Conservation (phyloP, 345 rosid species). For the Salix suchowensis region DNA sequence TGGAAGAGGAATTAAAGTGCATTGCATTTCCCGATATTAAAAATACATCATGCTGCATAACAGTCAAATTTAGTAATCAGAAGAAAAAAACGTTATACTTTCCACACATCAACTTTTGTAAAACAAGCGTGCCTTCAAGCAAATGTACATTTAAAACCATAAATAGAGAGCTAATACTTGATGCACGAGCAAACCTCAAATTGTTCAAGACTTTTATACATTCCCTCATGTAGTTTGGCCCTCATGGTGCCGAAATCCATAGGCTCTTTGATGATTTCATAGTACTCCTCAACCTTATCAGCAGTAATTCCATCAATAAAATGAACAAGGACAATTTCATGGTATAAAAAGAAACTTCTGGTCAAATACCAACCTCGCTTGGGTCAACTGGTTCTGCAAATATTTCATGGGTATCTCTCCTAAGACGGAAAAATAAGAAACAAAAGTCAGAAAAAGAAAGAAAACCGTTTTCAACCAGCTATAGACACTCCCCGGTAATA, state of each 20-base stretch:
- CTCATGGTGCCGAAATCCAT: conserved; percentile 86
- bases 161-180: neutral
- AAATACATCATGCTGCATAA: conserved; percentile 50
- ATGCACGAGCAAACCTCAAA: conserved; percentile 50
- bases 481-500: neutral
- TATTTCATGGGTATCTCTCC: conserved; percentile 60
- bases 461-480: neutral
- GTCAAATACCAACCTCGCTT: conserved; percentile 37
- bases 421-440: conserved; percentile 11
- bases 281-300: conserved; percentile 54
- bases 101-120: neutral
- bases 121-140: neutral
- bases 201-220: conserved; percentile 53
- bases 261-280: conserved; percentile 56
- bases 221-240: conserved; percentile 79
- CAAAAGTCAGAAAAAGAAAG: neutral
- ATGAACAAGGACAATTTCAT: neutral
- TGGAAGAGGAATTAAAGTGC: conserved; percentile 54
- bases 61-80: conserved; percentile 1
- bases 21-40: conserved; percentile 56
- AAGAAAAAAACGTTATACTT: neutral
- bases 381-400: conserved; percentile 65
- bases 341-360: conserved; percentile 1
- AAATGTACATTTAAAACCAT: neutral
- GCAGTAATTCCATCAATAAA: conserved; percentile 6